phyloP scores from a whole-genome alignment of 352 stramenopile genomes.

The Pythium phragmiticola region DNA sequence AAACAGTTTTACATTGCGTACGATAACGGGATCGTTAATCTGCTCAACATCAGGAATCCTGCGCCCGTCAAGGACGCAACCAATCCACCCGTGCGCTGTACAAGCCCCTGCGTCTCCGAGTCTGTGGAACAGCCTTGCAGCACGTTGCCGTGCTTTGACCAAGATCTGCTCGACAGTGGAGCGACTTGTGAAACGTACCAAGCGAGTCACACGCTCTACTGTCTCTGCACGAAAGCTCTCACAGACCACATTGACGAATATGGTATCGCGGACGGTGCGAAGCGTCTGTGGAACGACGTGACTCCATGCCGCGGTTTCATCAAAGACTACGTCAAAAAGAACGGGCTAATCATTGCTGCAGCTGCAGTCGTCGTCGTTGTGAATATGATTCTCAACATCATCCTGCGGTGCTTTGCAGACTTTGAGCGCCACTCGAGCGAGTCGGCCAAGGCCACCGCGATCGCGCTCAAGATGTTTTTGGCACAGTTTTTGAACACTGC shows the following conservation, averaged over 20 bases:
- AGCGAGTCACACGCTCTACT: constrained; percentile 65
- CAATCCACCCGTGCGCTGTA: constrained; percentile 36
- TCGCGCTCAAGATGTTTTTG: constrained; percentile 79
- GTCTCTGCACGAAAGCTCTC: constrained; percentile 61
- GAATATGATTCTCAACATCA: constrained; percentile 72
- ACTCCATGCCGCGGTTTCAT: constrained; percentile 65
- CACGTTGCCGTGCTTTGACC: constrained; percentile 68
- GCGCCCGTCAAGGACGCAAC: constrained; percentile 17
- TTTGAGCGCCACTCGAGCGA: constrained; percentile 82
- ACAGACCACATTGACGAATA: constrained; percentile 42
- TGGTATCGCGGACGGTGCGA: constrained; percentile 51
- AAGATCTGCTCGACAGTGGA: constrained; percentile 30
- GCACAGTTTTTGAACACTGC: constrained; percentile 87
- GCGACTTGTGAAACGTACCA: constrained; percentile 58
- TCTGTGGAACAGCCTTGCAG: constrained; percentile 47
- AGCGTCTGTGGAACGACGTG: constrained; percentile 51
- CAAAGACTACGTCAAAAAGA: constrained; percentile 64
- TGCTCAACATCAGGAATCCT: constrained; percentile 28
- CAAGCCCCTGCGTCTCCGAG: constrained; percentile 61
- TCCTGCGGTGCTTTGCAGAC: constrained; percentile 58
- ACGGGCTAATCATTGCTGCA: constrained; percentile 63
- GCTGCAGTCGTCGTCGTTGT: constrained; percentile 70
- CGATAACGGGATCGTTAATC: constrained; percentile 51
- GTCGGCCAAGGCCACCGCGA: constrained; percentile 67
- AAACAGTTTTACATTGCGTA: constrained; percentile 61